Evolutionary conservation across 768 basidiomycete genomes (phyloP), one percentile per base, ranked within the genome.

Genomic region (Podaxis carcinomalis): DNA sequence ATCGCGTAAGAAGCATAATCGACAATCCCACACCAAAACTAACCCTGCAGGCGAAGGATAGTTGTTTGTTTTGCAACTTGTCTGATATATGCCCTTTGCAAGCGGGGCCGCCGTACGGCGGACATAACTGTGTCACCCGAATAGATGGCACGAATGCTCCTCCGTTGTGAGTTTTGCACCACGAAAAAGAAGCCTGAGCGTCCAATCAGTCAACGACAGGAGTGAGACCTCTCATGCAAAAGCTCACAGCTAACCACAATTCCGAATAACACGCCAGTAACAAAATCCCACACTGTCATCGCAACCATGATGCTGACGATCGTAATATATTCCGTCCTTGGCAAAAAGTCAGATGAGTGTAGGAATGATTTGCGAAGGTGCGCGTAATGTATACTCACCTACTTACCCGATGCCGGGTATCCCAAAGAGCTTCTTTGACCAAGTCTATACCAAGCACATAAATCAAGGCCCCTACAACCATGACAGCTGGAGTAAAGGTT

Each of bases 261-360:
- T 4, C 96, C 96, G 67, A 95, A 92, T 2, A 95, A 73, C 0
- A 99, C 91, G 0, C 96, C 96, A 65, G 89, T 85, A 5, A 98
- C 95, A 67, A 98, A 98, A 75, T 98, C 95, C 87, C 86, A 93
- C 2, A 83, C 82, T 1, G 94, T 95, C 96, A 98, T 98, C 61
- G 86, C 88, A 25, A 95, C 78, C 80, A 94, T 90, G 72, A 93
- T 94, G 64, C 89, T 89, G 27, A 85, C 71, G 52, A 94, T 93
- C 2, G 92, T 94, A 64, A 93, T 80, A 65, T 93, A 93, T 68
- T 93, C 91, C 51, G 80, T 79, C 74, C 87, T 89, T 51, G 11
- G 51, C n/a, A 42, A 19, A 62, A 56, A 25, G 62, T 39, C 55
- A 54, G 21, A 44, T 5, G 6, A 16, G 16, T 44, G n/a, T 19